Percentiles rank a stretch among this genome's conserved stretches.
These are phyloP conservation scores for Candida gorgasii DNA, from an alignment of 805 yeast species.

Conservation along the genomic window DNA sequence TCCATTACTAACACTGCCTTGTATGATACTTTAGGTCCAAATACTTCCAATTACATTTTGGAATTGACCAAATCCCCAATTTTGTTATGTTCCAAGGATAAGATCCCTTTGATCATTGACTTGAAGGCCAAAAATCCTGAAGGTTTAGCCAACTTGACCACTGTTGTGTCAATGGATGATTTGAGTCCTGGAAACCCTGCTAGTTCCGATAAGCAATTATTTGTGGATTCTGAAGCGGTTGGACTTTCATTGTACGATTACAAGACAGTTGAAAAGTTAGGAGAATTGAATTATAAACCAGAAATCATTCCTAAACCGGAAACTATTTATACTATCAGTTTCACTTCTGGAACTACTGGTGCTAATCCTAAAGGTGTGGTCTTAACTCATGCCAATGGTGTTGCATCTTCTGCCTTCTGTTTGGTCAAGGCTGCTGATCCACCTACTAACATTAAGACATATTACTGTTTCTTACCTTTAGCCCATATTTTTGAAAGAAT, in stretches of 20 bases:
- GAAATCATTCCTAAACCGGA: slow-evolving; percentile 51
- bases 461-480: slow-evolving; percentile 51
- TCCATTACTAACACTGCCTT: slow-evolving; percentile 31
- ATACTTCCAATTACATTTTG: slow-evolving; percentile 64
- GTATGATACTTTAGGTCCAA: slow-evolving; percentile 46
- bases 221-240: slow-evolving; percentile 20
- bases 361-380: slow-evolving; percentile 68
- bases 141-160: slow-evolving; percentile 29
- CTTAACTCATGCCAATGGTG: slow-evolving; percentile 50
- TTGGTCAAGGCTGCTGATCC: slow-evolving; percentile 21
- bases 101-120: slow-evolving; percentile 26
- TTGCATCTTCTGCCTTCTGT: slow-evolving; percentile 46
- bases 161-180: slow-evolving; percentile 39
- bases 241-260: slow-evolving; percentile 29
- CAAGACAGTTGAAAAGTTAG: slow-evolving; percentile 32
- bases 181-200: slow-evolving; percentile 33
- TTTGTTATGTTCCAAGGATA: slow-evolving; percentile 36
- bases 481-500: slow-evolving; percentile 61
- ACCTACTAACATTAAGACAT: background rate
- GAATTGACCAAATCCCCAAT: slow-evolving; percentile 60
- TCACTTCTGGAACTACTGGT: slow-evolving; percentile 79
- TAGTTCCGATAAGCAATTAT: slow-evolving; percentile 18
- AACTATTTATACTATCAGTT: slow-evolving; percentile 57
- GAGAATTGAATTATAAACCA: slow-evolving; percentile 27
- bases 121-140: slow-evolving; percentile 27